Evolutionary conservation across 2,329 filamentous ascomycete species (phyloP), one percentile per base, ranked within the genome.

Genomic region (Fusarium aywerte): DNA sequence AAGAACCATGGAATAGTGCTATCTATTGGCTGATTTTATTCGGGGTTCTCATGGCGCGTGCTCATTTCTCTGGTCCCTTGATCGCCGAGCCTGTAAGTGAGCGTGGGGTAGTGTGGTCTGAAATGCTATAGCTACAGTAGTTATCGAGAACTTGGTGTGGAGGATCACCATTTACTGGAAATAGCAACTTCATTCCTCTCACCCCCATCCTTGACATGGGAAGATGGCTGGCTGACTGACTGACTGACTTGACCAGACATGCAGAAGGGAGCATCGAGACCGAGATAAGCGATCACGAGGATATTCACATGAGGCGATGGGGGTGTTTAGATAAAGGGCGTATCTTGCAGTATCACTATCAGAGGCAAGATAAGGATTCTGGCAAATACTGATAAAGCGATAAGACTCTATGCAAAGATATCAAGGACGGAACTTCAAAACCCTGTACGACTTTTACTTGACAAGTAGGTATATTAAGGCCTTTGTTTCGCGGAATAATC

Each of bases 41-140:
- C 35, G 27, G 49, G 23, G 48, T 50, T 38, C 23, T 35, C 32
- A 11, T 39, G 47, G 65, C 65, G 65, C 60, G 60, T 68, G 65
- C 55, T 53, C 65, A 56, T 18, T 23, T 53, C n/a, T 61, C 52
- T 68, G 64, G 54, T 65, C 64, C 64, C 65, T 65, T 68, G 65
- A 68, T 68, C 65, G 65, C 27, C 60, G 27, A 50, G 49, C 27
- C 31, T 44, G 48, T 45, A 53, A 53, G 40, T 49, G 45, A 47
- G 43, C 58, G 56, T 65, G 61, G 62, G 61, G 61, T 51, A 61
- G 29, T 33, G 29, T 51, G 21, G 33, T 25, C 33, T 27, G 38
- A 36, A 16, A 40, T 29, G 21, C 25, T 16, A 18, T 29, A 29
- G n/a, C 25, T 43, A 23, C 40, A 51, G 35, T 42, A 51, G 39